Evolutionary conservation across 1,284 basidiomycete species (phyloP).

Genomic region (Tilletia setariae): DNA sequence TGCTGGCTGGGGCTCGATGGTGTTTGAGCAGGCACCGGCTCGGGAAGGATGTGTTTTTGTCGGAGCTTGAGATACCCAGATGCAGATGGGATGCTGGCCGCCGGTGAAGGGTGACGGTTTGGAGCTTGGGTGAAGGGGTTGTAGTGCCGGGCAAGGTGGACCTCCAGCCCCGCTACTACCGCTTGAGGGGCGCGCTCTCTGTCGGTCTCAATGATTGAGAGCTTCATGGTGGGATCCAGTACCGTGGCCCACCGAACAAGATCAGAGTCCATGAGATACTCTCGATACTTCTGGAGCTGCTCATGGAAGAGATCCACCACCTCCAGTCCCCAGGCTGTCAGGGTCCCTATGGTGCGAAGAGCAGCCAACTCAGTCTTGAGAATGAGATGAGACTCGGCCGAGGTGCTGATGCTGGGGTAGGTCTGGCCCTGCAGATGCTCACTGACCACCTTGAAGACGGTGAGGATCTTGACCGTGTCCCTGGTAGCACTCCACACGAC

Average conservation of each 20-base stretch:
- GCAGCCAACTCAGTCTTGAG: background rate
- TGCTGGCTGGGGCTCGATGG: background rate
- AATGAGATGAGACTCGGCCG: background rate
- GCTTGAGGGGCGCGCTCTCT: no score
- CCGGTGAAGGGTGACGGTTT: no score
- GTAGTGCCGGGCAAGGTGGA: background rate
- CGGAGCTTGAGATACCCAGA: background rate
- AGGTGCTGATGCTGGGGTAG: background rate
- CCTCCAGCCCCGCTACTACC: background rate
- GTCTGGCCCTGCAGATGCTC: background rate
- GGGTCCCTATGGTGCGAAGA: background rate
- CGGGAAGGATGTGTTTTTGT: background rate
- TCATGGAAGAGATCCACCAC: background rate
- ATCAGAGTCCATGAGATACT: background rate
- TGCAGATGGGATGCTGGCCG: background rate
- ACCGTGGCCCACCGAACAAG: background rate
- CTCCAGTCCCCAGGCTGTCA: background rate
- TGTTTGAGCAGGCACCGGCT: background rate
- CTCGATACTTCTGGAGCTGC: background rate
- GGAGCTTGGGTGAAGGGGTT: background rate
- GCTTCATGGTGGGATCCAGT: background rate
- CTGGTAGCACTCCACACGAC: background rate
- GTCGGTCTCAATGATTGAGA: background rate
- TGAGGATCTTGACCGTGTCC: background rate
- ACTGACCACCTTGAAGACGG: background rate